Percentiles rank a stretch among this genome's conserved stretches.
phyloP scores from a whole-genome alignment of 192 early-diverging fungal genomes.

The Backusella morwellensis region DNA sequence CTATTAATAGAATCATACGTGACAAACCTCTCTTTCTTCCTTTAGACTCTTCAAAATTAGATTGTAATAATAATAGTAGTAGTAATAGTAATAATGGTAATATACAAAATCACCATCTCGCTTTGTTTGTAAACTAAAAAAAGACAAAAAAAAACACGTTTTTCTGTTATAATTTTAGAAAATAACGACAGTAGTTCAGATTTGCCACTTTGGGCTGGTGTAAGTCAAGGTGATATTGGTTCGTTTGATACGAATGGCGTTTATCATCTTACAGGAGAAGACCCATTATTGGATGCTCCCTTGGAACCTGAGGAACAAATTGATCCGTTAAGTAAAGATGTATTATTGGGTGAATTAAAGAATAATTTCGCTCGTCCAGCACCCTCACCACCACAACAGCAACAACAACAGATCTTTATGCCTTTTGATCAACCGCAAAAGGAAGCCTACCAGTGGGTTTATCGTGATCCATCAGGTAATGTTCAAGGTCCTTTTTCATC shows the following conservation, averaged over 20 bases:
- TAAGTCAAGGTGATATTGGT: neutral
- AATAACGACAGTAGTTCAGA: neutral
- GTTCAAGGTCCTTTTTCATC: conserved; percentile 89
- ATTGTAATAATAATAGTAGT: neutral
- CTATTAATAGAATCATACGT: neutral
- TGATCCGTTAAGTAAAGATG: neutral
- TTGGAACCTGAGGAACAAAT: neutral
- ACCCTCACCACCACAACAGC: neutral
- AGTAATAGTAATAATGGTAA: neutral
- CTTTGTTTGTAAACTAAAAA: neutral
- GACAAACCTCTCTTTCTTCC: neutral
- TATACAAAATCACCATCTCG: neutral
- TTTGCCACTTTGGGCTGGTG: neutral
- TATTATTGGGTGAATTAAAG: neutral
- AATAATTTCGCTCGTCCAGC: neutral
- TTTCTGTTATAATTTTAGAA: neutral
- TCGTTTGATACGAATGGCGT: conserved; percentile 12
- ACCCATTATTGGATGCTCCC: neutral
- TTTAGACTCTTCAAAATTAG: neutral
- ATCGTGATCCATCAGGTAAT: conserved; percentile 80
- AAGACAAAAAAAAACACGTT: neutral
- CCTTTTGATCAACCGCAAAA: conserved; percentile 1
- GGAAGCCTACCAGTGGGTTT: conserved; percentile 63
- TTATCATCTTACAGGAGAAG: neutral
- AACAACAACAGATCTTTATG: neutral